Conservation (phyloP, 306 rosid genomes). For the Trifolium fragiferum region DNA sequence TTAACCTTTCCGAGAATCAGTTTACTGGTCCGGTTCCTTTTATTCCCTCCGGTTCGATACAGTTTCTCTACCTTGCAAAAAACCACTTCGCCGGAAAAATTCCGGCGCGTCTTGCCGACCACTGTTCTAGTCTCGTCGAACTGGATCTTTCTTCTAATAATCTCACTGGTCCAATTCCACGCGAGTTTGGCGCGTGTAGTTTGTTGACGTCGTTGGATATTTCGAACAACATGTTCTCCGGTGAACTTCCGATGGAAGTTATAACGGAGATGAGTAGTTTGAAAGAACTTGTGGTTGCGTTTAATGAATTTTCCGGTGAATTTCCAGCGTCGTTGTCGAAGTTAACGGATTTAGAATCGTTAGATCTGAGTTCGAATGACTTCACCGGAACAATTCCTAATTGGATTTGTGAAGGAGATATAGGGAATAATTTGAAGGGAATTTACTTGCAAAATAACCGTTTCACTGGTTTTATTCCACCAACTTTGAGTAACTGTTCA, state of each 20-base stretch:
- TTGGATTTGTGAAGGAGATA: slow-evolving; percentile 52
- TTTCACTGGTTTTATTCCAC: slow-evolving; percentile 69
- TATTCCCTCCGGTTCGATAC: slow-evolving; percentile 54
- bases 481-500: slow-evolving; percentile 76
- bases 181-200: slow-evolving; percentile 56
- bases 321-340: slow-evolving; percentile 63
- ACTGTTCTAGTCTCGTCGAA: slow-evolving; percentile 54
- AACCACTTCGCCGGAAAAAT: slow-evolving; percentile 64
- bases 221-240: slow-evolving; percentile 60
- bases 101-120: slow-evolving; percentile 49
- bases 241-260: slow-evolving; percentile 59
- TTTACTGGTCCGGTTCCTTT: slow-evolving; percentile 67
- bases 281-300: slow-evolving; percentile 48
- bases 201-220: slow-evolving; percentile 55
- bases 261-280: slow-evolving; percentile 57
- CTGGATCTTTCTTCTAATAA: slow-evolving; percentile 70
- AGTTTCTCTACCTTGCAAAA: slow-evolving; percentile 53
- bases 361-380: slow-evolving; percentile 90
- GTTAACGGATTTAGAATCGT: slow-evolving; percentile 52
- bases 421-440: slow-evolving; percentile 56
- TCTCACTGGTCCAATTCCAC: slow-evolving; percentile 61
- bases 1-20: slow-evolving; percentile 71
- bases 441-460: slow-evolving; percentile 75
- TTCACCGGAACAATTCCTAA: slow-evolving; percentile 62
- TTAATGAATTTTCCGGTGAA: slow-evolving; percentile 55